phyloP scores from a whole-genome alignment of 371 early-diverging fungal genomes.

The Mucor irregularis region DNA sequence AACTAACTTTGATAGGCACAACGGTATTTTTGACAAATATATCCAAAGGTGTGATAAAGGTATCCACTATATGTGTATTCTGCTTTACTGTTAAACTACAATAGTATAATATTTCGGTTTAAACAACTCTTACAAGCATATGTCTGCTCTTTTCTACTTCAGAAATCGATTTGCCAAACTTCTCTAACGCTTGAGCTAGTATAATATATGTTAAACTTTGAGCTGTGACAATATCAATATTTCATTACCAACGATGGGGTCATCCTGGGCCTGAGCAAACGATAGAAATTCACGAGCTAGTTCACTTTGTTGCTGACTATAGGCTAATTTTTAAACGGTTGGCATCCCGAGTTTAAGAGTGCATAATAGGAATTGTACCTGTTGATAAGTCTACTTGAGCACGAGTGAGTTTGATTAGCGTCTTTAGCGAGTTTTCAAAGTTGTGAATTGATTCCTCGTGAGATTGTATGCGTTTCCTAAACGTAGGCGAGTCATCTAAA shows the following conservation, averaged over 20 bases:
- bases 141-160: slow-evolving; percentile 64
- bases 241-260: slow-evolving; percentile 59
- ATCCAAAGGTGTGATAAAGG: slow-evolving; percentile 68
- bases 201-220: not conserved
- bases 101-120: not conserved
- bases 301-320: slow-evolving; percentile 54
- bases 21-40: slow-evolving; percentile 59
- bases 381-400: slow-evolving; percentile 56
- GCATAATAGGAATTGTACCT: slow-evolving; percentile 28
- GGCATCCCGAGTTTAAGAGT: not conserved
- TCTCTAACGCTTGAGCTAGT: slow-evolving; percentile 55
- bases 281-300: slow-evolving; percentile 53
- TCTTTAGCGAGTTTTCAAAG: slow-evolving; percentile 53
- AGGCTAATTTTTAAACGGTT: slow-evolving; percentile 31
- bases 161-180: slow-evolving; percentile 55
- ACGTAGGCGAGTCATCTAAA: slow-evolving; percentile 62
- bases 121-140: slow-evolving; percentile 52
- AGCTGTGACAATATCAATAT: not conserved
- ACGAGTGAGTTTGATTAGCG: slow-evolving; percentile 55
- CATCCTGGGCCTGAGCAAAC: slow-evolving; percentile 59
- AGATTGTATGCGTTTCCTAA: slow-evolving; percentile 55
- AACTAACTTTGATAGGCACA: slow-evolving; percentile 57
- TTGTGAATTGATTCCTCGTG: slow-evolving; percentile 62
- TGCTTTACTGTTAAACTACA: slow-evolving; percentile 5
- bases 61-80: slow-evolving; percentile 64